Percentiles rank a stretch among this genome's conserved stretches.
Evolutionary conservation across 805 yeast species (phyloP).

Genomic region (Kodamaea restingae): DNA sequence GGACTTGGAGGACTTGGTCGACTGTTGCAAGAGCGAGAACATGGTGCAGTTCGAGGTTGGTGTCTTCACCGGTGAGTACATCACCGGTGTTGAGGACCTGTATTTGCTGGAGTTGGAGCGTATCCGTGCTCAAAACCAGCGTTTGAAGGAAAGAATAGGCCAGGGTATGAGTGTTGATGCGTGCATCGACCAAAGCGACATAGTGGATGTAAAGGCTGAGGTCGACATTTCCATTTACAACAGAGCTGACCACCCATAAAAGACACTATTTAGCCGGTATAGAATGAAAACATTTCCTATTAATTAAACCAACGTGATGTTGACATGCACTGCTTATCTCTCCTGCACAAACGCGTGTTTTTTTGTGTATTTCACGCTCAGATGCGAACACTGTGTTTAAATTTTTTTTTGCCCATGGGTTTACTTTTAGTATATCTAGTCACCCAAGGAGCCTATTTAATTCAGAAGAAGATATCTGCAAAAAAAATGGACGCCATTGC

Average conservation of each 20-base stretch:
- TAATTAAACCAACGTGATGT: too few species aligned
- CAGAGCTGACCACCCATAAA: slow-evolving; percentile 46
- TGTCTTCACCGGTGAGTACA: slow-evolving; percentile 90
- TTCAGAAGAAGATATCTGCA: slow-evolving; percentile 20
- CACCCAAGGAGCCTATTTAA: slow-evolving; percentile 31
- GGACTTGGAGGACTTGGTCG: slow-evolving; percentile 73
- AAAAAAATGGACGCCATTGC: slow-evolving; percentile 38
- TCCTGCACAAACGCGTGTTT: slow-evolving; percentile 8
- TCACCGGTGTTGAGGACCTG: slow-evolving; percentile 88
- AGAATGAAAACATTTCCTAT: background rate
- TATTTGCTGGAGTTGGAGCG: slow-evolving; percentile 79
- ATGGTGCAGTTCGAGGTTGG: slow-evolving; percentile 84
- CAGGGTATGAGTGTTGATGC: slow-evolving; percentile 41
- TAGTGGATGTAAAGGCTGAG: slow-evolving; percentile 76
- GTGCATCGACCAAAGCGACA: slow-evolving; percentile 39
- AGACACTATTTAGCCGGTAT: background rate
- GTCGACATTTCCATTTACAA: slow-evolving; percentile 55
- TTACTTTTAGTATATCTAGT: slow-evolving; percentile 36
- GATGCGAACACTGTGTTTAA: slow-evolving; percentile 6
- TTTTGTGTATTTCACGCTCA: slow-evolving; percentile 2
- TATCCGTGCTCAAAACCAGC: slow-evolving; percentile 74
- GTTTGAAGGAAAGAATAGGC: slow-evolving; percentile 35
- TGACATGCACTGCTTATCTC: slow-evolving; percentile 3
- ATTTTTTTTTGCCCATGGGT: slow-evolving; percentile 30
- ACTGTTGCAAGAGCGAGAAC: slow-evolving; percentile 59